Evolutionary conservation across 495 filamentous ascomycete genomes (phyloP).

Genomic region (Aspergillus avenaceus): DNA sequence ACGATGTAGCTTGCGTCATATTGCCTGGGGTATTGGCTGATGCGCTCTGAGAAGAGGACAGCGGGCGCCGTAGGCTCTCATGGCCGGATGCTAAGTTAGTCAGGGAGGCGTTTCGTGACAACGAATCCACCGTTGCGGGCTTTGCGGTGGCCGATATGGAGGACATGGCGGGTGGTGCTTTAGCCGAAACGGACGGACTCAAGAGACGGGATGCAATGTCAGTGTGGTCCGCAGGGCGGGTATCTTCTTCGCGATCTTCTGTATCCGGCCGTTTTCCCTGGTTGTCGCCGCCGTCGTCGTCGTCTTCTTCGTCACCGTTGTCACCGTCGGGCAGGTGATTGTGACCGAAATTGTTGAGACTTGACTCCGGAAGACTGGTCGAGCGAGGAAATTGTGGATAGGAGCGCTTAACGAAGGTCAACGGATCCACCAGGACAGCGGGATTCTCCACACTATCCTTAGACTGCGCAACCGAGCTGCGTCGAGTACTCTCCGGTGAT

Average conservation of each 20-base stretch:
- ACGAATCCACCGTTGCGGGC: conserved; percentile 25
- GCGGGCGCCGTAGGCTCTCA: conserved; percentile 31
- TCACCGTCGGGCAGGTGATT: conserved; percentile 19
- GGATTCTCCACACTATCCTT: conserved; percentile 38
- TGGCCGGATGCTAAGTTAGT: conserved; percentile 33
- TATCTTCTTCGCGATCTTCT: conserved; percentile 15
- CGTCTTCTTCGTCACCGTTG: conserved; percentile 14
- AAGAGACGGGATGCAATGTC: conserved; percentile 40
- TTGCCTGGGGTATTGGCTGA: conserved; percentile 25
- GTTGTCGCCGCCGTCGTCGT: conserved; percentile 21
- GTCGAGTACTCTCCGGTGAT: conserved; percentile 45
- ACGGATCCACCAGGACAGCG: conserved; percentile 40
- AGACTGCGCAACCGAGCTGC: conserved; percentile 41
- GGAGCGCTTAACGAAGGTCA: conserved; percentile 45
- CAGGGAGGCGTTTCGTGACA: conserved; percentile 35
- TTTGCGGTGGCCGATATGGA: conserved; percentile 45
- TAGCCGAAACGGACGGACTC: conserved; percentile 38
- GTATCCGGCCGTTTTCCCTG: conserved; percentile 5
- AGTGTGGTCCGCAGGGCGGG: conserved; percentile 23
- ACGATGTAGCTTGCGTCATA: conserved; percentile 35
- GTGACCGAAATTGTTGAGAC: conserved; percentile 29
- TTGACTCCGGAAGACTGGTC: conserved; percentile 43
- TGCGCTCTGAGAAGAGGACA: conserved; percentile 24
- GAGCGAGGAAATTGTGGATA: conserved; percentile 42
- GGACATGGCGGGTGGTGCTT: conserved; percentile 46